These are phyloP conservation scores for Podila epigama DNA, from an alignment of 192 early-diverging fungal species.

Conservation along the genomic window DNA sequence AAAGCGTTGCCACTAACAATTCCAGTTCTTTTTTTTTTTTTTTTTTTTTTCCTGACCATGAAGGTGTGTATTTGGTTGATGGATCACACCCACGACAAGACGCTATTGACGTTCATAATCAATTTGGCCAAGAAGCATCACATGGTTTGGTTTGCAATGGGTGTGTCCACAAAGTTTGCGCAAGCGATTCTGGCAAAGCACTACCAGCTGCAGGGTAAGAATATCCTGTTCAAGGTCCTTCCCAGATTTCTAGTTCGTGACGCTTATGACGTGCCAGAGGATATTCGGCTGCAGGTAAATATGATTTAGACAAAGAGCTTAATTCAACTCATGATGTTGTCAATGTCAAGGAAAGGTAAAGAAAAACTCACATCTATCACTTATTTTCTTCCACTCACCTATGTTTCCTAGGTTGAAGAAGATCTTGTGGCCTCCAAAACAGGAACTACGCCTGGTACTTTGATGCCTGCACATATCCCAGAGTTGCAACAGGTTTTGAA, in stretches of 20 bases:
- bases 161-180: constrained; percentile 22
- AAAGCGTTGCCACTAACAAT: too few species aligned
- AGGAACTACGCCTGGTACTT: neutral
- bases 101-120: constrained; percentile 56
- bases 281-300: constrained; percentile 26
- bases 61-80: constrained; percentile 59
- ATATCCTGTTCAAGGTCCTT: constrained; percentile 21
- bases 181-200: constrained; percentile 43
- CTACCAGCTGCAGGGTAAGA: constrained; percentile 31
- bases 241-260: constrained; percentile 35
- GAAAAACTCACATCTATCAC: too few species aligned
- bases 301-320: neutral
- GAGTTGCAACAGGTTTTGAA: constrained; percentile 19
- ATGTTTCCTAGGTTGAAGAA: constrained; percentile 15
- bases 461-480: constrained; percentile 17
- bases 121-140: constrained; percentile 57
- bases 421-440: constrained; percentile 15
- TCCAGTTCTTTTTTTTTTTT: too few species aligned
- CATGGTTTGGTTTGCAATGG: constrained; percentile 60
- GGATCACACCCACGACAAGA: constrained; percentile 58
- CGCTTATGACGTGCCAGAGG: constrained; percentile 34
- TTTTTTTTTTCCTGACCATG: neutral
- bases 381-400: neutral
- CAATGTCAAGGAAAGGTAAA: too few species aligned
- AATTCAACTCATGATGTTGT: neutral